These are phyloP conservation scores for Hymenoscyphus occultus DNA, from an alignment of 2,329 filamentous ascomycete species.

Conservation along the genomic window DNA sequence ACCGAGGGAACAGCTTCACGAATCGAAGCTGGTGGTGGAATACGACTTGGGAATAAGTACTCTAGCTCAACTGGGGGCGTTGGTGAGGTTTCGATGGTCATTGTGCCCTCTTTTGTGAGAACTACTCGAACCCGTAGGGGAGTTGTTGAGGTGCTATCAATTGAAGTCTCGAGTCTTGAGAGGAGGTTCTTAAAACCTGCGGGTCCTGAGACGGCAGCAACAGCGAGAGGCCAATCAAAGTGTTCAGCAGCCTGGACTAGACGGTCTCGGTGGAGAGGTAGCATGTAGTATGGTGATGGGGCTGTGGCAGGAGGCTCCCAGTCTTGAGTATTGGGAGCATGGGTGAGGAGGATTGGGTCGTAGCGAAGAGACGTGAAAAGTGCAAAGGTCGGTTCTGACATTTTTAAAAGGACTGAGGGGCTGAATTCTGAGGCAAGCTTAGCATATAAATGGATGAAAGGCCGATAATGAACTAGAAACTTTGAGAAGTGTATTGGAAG, in stretches of 20 bases:
- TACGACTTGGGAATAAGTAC: slow-evolving; percentile 55
- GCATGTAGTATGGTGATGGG: slow-evolving; percentile 71
- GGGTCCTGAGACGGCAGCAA: slow-evolving; percentile 45
- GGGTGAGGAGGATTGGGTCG: slow-evolving; percentile 53
- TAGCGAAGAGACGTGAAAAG: slow-evolving; percentile 72
- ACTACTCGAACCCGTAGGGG: slow-evolving; percentile 54
- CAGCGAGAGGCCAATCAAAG: slow-evolving; percentile 52
- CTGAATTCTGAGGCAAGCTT: background rate
- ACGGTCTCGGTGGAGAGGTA: slow-evolving; percentile 74
- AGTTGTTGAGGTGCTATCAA: slow-evolving; percentile 31
- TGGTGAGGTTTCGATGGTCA: slow-evolving; percentile 43
- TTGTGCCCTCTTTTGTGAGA: slow-evolving; percentile 47
- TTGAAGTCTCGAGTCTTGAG: slow-evolving; percentile 37
- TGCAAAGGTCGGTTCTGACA: slow-evolving; percentile 45
- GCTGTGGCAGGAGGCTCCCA: slow-evolving; percentile 46
- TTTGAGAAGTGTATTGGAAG: background rate
- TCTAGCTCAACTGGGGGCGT: slow-evolving; percentile 42
- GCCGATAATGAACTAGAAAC: accelerated
- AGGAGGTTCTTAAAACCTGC: slow-evolving; percentile 46
- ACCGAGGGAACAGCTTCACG: slow-evolving; percentile 18
- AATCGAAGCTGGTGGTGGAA: slow-evolving; percentile 46
- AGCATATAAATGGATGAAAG: background rate
- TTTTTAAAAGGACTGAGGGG: background rate
- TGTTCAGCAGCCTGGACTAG: slow-evolving; percentile 62
- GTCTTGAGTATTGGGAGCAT: slow-evolving; percentile 27